These are phyloP conservation scores for Telopea speciosissima DNA, from an alignment of 177 flowering plant genomes.

Conservation along the genomic window DNA sequence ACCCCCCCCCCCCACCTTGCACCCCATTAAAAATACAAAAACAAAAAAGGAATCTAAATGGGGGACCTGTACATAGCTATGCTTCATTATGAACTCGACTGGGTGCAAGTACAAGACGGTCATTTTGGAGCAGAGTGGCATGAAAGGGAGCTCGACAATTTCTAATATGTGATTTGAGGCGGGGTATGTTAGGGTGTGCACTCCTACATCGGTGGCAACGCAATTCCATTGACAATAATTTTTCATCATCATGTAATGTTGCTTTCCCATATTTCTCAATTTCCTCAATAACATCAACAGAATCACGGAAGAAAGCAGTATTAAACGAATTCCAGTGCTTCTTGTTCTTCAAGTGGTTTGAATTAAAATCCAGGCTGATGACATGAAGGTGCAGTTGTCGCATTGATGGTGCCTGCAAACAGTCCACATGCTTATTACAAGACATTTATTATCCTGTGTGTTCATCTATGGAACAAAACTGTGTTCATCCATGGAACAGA, in stretches of 20 bases:
- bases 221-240: slow-evolving; percentile 59
- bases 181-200: slow-evolving; percentile 87
- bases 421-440: background rate
- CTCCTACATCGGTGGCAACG: slow-evolving; percentile 88
- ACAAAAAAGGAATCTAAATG: background rate
- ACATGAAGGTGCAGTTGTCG: slow-evolving; percentile 92
- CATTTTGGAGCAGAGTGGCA: slow-evolving; percentile 41
- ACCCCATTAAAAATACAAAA: too few species aligned
- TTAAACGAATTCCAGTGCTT: slow-evolving; percentile 96
- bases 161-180: slow-evolving; percentile 68
- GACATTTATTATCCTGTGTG: background rate
- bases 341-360: slow-evolving; percentile 69
- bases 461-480: too few species aligned
- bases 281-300: slow-evolving; percentile 73
- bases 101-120: slow-evolving; percentile 34
- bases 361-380: slow-evolving; percentile 87
- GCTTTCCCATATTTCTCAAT: slow-evolving; percentile 43
- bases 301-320: slow-evolving; percentile 71
- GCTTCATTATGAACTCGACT: slow-evolving; percentile 4
- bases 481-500: too few species aligned
- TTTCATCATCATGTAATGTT: slow-evolving; percentile 38
- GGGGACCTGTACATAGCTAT: slow-evolving; percentile 9
- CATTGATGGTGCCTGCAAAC: slow-evolving; percentile 77
- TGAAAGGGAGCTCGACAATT: slow-evolving; percentile 61
- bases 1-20: slow-evolving; percentile 4